These are phyloP conservation scores for Termitomyces heimii DNA, from an alignment of 768 basidiomycete species.

Conservation along the genomic window DNA sequence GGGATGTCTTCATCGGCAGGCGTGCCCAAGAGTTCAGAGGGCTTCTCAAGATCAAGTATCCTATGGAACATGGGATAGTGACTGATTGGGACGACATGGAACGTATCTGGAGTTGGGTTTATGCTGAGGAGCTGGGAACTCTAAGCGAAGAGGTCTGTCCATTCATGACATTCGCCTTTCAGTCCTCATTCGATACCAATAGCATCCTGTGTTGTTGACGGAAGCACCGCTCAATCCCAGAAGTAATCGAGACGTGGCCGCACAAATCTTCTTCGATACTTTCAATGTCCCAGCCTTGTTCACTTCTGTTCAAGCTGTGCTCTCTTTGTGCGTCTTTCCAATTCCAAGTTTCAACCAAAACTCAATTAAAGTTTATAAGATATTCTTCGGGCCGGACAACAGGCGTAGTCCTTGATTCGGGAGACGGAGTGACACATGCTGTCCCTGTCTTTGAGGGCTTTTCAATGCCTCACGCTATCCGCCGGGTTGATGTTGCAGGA, in stretches of 20 bases:
- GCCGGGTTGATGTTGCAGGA: conserved; percentile 94
- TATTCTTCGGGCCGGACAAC: conserved; percentile 98
- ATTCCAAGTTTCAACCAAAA: conserved; percentile 1
- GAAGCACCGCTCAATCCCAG: conserved; percentile 98
- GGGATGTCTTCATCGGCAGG: conserved; percentile 93
- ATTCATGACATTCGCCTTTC: conserved; percentile 6
- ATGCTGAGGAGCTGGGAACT: conserved; percentile 91
- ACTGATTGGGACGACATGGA: conserved; percentile 99
- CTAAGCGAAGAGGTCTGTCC: conserved; percentile 89
- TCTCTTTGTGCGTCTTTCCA: conserved; percentile 73
- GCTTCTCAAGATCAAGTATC: conserved; percentile 95
- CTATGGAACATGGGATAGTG: conserved; percentile 98
- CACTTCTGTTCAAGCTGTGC: conserved; percentile 94
- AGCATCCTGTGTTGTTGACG: conserved; percentile 97
- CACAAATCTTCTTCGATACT: conserved; percentile 99
- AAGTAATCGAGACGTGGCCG: conserved; percentile 92
- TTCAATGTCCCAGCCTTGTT: conserved; percentile 99
- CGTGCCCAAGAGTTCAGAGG: conserved; percentile 95
- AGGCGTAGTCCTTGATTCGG: conserved; percentile 98
- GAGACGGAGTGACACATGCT: conserved; percentile 97
- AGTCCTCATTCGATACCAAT: conserved; percentile 11
- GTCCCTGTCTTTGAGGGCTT: conserved; percentile 99
- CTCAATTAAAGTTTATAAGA: conserved; percentile 35
- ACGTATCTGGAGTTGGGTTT: conserved; percentile 98
- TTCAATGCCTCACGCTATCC: conserved; percentile 97